phyloP scores from a whole-genome alignment of 768 basidiomycete genomes.

The Serendipita indica region DNA sequence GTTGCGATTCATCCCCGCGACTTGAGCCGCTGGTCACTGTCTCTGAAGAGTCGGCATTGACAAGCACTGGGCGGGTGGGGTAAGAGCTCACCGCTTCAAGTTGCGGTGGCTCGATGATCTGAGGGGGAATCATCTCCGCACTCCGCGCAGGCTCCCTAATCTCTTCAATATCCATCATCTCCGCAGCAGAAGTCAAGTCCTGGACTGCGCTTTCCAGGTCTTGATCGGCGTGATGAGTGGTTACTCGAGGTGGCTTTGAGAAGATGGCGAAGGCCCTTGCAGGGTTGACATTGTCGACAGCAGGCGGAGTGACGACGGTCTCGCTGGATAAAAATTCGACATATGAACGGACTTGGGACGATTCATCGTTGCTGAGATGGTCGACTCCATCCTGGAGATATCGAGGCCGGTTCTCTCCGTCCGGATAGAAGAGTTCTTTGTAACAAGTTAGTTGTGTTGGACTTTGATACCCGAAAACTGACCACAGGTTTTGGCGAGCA shows the following conservation, averaged over 20 bases:
- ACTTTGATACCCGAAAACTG: constrained; percentile 19
- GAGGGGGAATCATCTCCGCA: too few relatives aligned
- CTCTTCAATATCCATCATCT: not conserved
- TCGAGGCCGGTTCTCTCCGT: not conserved
- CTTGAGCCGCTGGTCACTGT: not conserved
- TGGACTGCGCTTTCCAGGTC: not conserved
- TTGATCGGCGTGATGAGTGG: constrained; percentile 15
- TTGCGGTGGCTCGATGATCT: not conserved
- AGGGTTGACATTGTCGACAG: not conserved
- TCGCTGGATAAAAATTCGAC: not conserved
- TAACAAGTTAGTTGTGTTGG: not conserved
- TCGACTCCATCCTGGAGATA: not conserved
- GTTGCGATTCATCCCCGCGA: not conserved
- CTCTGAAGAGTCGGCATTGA: not conserved
- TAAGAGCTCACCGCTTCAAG: not conserved
- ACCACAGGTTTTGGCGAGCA: constrained; percentile 45
- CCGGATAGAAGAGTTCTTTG: not conserved
- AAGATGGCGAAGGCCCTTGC: constrained; percentile 36
- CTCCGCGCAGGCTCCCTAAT: not conserved
- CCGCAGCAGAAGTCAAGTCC: not conserved
- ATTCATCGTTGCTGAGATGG: not conserved
- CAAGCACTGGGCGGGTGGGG: not conserved
- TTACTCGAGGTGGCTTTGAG: constrained; percentile 23
- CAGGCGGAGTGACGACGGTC: not conserved
- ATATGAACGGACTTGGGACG: not conserved